Percentiles rank a stretch among this genome's conserved stretches.
phyloP scores from a whole-genome alignment of 805 yeast species.

The Cyberlindnera mycetangii region DNA sequence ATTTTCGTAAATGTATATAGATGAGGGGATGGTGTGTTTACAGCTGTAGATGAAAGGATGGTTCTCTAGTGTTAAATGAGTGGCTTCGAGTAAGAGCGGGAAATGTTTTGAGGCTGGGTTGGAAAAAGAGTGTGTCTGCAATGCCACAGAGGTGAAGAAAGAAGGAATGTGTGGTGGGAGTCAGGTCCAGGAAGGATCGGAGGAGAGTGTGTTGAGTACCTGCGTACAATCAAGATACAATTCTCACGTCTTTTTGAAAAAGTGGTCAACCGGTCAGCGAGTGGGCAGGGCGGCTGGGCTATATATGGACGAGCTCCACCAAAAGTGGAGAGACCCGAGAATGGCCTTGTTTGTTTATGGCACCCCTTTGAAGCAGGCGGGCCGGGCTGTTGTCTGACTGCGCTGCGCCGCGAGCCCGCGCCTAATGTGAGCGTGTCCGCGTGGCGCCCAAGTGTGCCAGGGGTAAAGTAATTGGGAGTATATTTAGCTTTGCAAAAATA shows the following conservation, averaged over 20 bases:
- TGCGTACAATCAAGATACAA: neutral
- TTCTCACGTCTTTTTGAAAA: neutral
- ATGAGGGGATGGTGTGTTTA: neutral
- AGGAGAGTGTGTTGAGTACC: neutral
- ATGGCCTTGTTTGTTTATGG: constrained; percentile 7
- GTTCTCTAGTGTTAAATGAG: neutral
- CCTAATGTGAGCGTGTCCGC: neutral
- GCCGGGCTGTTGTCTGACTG: constrained; percentile 1
- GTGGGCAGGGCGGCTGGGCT: constrained; percentile 1
- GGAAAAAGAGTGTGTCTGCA: neutral
- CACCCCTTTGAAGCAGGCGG: constrained; percentile 2
- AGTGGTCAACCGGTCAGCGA: neutral
- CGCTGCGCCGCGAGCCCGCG: neutral
- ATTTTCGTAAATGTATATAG: constrained; percentile 4
- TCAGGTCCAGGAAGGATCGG: neutral
- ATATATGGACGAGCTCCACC: constrained; percentile 3
- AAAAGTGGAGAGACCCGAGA: constrained; percentile 3
- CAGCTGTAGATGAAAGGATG: neutral
- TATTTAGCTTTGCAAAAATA: neutral
- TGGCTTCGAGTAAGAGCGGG: neutral
- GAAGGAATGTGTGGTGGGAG: neutral
- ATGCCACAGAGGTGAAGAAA: neutral
- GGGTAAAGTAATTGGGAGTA: neutral
- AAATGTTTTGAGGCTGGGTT: neutral
- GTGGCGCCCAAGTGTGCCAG: neutral